Base-by-base conservation (phyloP, 495 filamentous ascomycete species). In the Annulohypoxylon stygium region DNA sequence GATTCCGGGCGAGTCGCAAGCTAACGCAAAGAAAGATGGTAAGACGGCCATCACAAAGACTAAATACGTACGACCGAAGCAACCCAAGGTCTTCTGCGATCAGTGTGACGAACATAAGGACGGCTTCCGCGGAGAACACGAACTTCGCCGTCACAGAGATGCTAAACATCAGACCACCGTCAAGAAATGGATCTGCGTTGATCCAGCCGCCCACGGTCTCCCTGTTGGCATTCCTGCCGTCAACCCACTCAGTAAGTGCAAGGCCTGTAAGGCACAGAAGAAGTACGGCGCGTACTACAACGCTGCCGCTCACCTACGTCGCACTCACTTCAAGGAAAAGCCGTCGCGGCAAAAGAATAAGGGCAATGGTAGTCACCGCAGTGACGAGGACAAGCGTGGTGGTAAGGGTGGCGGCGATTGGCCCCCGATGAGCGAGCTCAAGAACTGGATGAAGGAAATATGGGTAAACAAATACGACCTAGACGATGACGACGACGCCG, bases 271-370 rank as follows among this genome's bases (percentile, higher is more conserved):
- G 9, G 87, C 87, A 25, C 82, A 86, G 55, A 98, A 97, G 83
- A 86, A 84, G 63, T 99, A 99, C 75, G 92, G 91, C 3, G 93
- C 92, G 23, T 97, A 99, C 80, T 98, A 99, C 78, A 99, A 99
- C 73, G 95, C 95, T 1, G 93, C 95, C 2, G 95, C 95, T 0
- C 96, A 98, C 78, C 86, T 99, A 12, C 89, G 95, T 18, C 89
- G 96, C 18, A 93, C 93, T 14, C 96, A 99, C 78, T 99, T 98
- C 85, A 83, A 81, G 51, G 73, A 82, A 68, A 84, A 83, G 75
- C 78, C 80, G 5, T 80, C 78, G 23, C 80, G 83, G 4, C 85
- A 83, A 67, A 78, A 81, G 48, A 78, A 76, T 33, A 80, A 77
- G 57, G 77, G 78, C 23, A 73, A 82, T 57, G 79, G 78, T 23